Evolutionary conservation across 257 asterid genomes (phyloP), one percentile per base, ranked within the genome.

Genomic region (Gardenia jasminoides): DNA sequence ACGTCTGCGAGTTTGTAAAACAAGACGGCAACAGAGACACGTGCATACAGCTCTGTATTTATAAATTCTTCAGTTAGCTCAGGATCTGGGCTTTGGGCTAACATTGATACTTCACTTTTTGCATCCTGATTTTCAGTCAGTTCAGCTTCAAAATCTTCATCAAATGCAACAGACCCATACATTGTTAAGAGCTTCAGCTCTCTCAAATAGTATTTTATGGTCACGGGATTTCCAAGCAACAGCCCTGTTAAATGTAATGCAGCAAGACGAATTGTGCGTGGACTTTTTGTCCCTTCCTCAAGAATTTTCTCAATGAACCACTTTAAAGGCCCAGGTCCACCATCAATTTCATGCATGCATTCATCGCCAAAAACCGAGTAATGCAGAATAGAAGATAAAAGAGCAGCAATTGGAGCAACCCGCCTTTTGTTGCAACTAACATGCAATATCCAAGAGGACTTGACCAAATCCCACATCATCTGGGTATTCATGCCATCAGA

Each of bases 161-260:
- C 99, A 88, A 95, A 95, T 78, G 98, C 97, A 89, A 95, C 97
- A 82, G 99, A 95, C 82, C 98, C 99, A 88, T 95, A 93, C 79
- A 90, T 84, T 0, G 98, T 93, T 58, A 95, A 84, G 84, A 90
- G 81, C 93, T 88, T 92, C 82, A 95, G 88, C 88, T 93, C 97
- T 82, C 87, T 87, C 87, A 90, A 83, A 82, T 95, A 95, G 89
- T 87, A 95, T 79, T 87, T 89, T 82, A 95, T 75, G 46, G 84
- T 92, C 80, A 79, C 83, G 28, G 99, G 99, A 86, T 88, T 81
- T 59, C 88, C 88, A 80, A 90, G 90, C 98, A 97, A 93, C 79
- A 93, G 95, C 79, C 99, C 99, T 79, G 92, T 91, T 86, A 95
- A 87, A 84, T 93, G 98, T 81, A 95, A 83, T 52, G 97, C 93